Percentiles rank a stretch among this genome's conserved stretches.
phyloP scores from a whole-genome alignment of 495 filamentous ascomycete genomes.

The Tuber calosporum region DNA sequence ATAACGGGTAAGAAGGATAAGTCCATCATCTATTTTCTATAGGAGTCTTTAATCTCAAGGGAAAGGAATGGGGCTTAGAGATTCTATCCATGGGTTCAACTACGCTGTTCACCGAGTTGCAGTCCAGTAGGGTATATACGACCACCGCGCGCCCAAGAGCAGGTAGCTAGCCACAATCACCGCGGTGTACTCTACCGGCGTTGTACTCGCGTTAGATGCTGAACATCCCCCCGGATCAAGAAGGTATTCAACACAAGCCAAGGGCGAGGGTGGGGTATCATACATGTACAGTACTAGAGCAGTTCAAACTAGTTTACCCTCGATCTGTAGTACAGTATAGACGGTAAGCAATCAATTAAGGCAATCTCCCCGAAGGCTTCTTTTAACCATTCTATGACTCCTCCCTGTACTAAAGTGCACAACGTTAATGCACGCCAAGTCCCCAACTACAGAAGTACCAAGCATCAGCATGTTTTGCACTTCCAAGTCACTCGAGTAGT shows the following conservation, averaged over 20 bases:
- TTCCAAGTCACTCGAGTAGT: neutral
- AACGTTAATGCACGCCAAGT: neutral
- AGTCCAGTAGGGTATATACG: neutral
- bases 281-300: too few relatives aligned
- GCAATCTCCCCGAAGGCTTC: neutral
- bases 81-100: neutral
- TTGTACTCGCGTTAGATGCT: neutral
- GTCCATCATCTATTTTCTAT: neutral
- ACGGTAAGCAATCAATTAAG: neutral
- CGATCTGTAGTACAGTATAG: neutral
- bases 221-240: neutral
- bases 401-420: neutral
- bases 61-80: neutral
- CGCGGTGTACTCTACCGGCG: neutral
- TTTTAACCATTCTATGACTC: neutral
- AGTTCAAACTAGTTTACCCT: neutral
- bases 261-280: neutral
- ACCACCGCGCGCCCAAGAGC: neutral
- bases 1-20: neutral
- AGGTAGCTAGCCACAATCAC: neutral
- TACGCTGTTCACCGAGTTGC: neutral
- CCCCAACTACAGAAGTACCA: neutral
- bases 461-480: neutral
- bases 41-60: neutral
- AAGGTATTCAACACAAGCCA: neutral